Base-by-base conservation (phyloP, 78 protist genomes). In the Polysphondylium violaceum region DNA sequence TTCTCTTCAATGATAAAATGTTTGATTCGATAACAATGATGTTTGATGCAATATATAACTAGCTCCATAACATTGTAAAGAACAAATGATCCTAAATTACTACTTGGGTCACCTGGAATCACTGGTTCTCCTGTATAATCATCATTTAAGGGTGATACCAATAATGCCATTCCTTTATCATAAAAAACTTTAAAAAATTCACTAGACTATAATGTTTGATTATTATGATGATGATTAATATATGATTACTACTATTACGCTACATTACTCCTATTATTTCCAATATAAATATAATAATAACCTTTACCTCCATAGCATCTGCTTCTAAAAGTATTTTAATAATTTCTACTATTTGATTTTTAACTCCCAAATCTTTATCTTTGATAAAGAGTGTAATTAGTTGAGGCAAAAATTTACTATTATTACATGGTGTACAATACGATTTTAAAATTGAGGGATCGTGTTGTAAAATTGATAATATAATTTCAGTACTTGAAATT, bases 131-230 rank as follows among this genome's bases (percentile, higher is more conserved):
- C 79, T 14, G 43, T 67, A 19, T 53, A 40, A 1, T 14, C 25
- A 16, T 55, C 86, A 12, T 72, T 41, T 55, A 88, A 51, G 9
- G 96, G 96, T 74, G 55, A 43, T 11, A 74, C 94, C 9, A 88
- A 74, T 64, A 55, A 35, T 36, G 35, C 27, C n/a, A 91, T 36
- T n/a, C 89, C 71, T 27, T 86, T 64, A n/a, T 69, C 81, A 86
- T 94, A 94, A 76, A 94, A 91, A n/a, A 87, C 31, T 72, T 74
- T 75, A 47, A 94, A 91, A 68, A 94, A 92, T 8, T 76, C 90
- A 47, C 81, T 94, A 23, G 61, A 31, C 94, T 93, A 51, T 29
- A 38, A 50, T 7, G 65, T 25, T 5, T 38, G 35, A 38, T 35
- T 36, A 21, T 5, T 25, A 16, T 7, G 0, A 14, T 53, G 44